Conservation (phyloP, 257 asterid genomes). For the Eustoma russellianum region DNA sequence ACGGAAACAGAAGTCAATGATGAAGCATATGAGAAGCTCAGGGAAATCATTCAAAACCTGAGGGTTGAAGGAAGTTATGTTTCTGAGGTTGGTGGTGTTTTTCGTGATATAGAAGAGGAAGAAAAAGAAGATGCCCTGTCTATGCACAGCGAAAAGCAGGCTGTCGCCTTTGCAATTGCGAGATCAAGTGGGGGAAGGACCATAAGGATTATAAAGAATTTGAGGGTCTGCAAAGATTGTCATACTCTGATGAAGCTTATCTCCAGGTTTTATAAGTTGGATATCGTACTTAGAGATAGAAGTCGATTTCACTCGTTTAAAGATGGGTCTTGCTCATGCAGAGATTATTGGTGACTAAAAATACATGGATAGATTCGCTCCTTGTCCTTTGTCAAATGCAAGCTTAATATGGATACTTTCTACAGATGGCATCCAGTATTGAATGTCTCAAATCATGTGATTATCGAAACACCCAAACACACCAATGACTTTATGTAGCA, state of each 20-base stretch:
- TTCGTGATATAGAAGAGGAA: slow-evolving; percentile 52
- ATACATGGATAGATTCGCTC: slow-evolving; percentile 1
- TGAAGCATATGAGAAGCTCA: slow-evolving; percentile 46
- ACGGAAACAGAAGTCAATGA: slow-evolving; percentile 19
- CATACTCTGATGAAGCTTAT: slow-evolving; percentile 61
- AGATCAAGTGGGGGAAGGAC: slow-evolving; percentile 30
- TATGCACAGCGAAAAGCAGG: slow-evolving; percentile 67
- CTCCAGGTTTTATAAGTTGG: slow-evolving; percentile 42
- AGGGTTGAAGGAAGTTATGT: slow-evolving; percentile 47
- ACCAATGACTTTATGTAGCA: too few relatives aligned
- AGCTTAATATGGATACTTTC: too few relatives aligned
- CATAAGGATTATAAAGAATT: slow-evolving; percentile 55
- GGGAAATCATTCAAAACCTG: slow-evolving; percentile 38
- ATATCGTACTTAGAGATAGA: slow-evolving; percentile 57
- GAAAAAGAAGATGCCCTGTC: slow-evolving; percentile 56
- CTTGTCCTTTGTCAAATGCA: too few relatives aligned
- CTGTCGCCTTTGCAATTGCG: slow-evolving; percentile 56
- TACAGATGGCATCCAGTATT: too few relatives aligned
- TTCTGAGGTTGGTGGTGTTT: slow-evolving; percentile 36
- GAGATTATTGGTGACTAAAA: slow-evolving; percentile 46
- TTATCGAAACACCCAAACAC: too few relatives aligned
- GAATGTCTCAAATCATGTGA: too few relatives aligned
- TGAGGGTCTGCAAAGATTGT: slow-evolving; percentile 70
- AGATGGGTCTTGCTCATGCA: slow-evolving; percentile 54
- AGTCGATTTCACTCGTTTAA: slow-evolving; percentile 57